These are phyloP conservation scores for Sherardia arvensis DNA, from an alignment of 257 asterid genomes.

Conservation along the genomic window DNA sequence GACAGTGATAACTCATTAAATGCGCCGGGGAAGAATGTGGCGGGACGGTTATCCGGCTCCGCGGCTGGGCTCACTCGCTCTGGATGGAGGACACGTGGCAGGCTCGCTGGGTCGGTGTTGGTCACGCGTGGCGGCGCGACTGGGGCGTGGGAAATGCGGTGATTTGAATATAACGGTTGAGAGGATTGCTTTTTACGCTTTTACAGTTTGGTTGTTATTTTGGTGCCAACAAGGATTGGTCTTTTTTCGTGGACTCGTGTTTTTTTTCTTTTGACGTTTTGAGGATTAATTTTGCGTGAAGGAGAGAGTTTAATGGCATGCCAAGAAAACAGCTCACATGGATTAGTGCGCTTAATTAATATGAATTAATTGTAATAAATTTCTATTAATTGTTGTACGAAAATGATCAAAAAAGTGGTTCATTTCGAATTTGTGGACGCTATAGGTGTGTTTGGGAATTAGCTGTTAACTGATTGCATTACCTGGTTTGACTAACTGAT, in stretches of 20 bases:
- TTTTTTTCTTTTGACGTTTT: neutral
- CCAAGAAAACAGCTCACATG: neutral
- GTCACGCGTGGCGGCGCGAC: conserved; percentile 2
- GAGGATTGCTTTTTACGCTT: neutral
- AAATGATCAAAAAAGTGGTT: too few relatives aligned
- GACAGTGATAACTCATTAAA: conserved; percentile 8
- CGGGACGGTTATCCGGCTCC: conserved; percentile 1
- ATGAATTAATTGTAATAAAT: too few relatives aligned
- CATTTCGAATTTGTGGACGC: too few relatives aligned
- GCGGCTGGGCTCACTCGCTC: neutral
- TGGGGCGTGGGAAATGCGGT: conserved; percentile 7
- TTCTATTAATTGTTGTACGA: too few relatives aligned
- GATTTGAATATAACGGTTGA: conserved; percentile 23
- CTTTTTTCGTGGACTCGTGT: neutral
- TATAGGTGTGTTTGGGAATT: too few relatives aligned
- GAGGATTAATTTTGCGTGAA: neutral
- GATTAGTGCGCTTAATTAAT: neutral
- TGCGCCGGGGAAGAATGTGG: conserved; percentile 19
- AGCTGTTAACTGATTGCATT: too few relatives aligned
- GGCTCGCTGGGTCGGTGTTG: neutral
- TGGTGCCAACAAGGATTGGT: neutral
- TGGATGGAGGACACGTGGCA: neutral
- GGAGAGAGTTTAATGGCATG: neutral
- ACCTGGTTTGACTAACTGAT: too few relatives aligned
- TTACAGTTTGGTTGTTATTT: neutral